These are phyloP conservation scores for Fraxinus ornus DNA, from an alignment of 305 asterid genomes.

Conservation along the genomic window DNA sequence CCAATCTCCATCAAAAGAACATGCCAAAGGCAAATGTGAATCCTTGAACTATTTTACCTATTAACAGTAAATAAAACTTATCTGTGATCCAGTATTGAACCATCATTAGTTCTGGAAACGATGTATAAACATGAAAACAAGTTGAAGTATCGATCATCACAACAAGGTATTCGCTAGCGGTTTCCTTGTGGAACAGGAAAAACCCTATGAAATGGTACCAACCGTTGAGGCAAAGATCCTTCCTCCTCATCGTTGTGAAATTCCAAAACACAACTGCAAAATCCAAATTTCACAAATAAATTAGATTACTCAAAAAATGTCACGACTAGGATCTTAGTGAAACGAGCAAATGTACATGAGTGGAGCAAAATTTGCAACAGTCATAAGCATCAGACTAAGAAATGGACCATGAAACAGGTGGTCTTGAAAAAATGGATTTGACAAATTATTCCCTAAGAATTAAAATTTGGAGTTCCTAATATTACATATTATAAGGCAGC, in stretches of 20 bases:
- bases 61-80: background rate
- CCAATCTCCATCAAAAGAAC: slow-evolving; percentile 34
- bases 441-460: background rate
- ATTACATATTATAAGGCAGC: background rate
- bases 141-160: background rate
- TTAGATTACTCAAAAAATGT: background rate
- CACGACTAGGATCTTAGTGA: background rate
- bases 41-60: background rate
- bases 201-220: slow-evolving; percentile 80
- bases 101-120: background rate
- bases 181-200: slow-evolving; percentile 87
- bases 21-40: slow-evolving; percentile 26
- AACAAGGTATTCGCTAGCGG: slow-evolving; percentile 42
- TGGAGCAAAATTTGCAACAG: slow-evolving; percentile 17
- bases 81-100: background rate
- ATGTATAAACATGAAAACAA: background rate
- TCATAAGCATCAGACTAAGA: background rate
- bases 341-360: background rate
- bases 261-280: slow-evolving; percentile 69
- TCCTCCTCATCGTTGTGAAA: slow-evolving; percentile 95
- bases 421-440: background rate
- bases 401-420: background rate
- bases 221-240: slow-evolving; percentile 74
- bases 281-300: slow-evolving; percentile 8
- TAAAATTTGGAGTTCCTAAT: background rate